Conservation (phyloP, 441 rosid species). For the Flueggea neowawraea region DNA sequence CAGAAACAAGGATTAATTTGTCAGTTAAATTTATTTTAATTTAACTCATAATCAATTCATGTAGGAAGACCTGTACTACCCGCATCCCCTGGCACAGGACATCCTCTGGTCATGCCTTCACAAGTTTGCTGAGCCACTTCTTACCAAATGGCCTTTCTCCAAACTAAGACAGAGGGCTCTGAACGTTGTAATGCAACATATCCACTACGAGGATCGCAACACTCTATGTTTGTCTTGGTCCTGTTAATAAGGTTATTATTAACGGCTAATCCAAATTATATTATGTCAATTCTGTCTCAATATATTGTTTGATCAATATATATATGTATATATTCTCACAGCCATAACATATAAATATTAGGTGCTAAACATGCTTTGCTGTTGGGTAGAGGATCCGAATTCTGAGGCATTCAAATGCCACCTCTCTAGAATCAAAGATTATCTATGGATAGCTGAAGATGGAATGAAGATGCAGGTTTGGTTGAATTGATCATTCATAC, state of each 20-base stretch:
- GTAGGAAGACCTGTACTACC: constrained; percentile 50
- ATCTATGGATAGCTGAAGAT: constrained; percentile 96
- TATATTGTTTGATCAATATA: not conserved
- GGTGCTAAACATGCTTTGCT: constrained; percentile 98
- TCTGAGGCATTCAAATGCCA: constrained; percentile 94
- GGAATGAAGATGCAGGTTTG: constrained; percentile 99
- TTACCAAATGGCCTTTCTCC: constrained; percentile 83
- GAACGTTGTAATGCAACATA: constrained; percentile 51
- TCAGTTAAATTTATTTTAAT: too few relatives aligned
- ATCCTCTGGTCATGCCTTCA: constrained; percentile 51
- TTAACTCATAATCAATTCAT: too few relatives aligned
- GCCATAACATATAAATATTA: too few relatives aligned
- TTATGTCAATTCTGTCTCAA: too few relatives aligned
- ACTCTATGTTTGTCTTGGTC: constrained; percentile 95
- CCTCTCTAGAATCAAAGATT: constrained; percentile 81
- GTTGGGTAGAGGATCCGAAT: constrained; percentile 97
- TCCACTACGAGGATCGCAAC: constrained; percentile 95
- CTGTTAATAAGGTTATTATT: constrained; percentile 73
- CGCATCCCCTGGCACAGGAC: constrained; percentile 48
- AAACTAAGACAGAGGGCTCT: constrained; percentile 85
- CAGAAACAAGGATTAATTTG: not conserved
- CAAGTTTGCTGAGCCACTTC: constrained; percentile 53
- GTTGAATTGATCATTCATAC: not conserved
- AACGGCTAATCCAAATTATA: too few relatives aligned
- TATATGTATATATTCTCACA: constrained; percentile 13